phyloP scores from a whole-genome alignment of 805 yeast genomes.

The Dipodascopsis uninucleata region DNA sequence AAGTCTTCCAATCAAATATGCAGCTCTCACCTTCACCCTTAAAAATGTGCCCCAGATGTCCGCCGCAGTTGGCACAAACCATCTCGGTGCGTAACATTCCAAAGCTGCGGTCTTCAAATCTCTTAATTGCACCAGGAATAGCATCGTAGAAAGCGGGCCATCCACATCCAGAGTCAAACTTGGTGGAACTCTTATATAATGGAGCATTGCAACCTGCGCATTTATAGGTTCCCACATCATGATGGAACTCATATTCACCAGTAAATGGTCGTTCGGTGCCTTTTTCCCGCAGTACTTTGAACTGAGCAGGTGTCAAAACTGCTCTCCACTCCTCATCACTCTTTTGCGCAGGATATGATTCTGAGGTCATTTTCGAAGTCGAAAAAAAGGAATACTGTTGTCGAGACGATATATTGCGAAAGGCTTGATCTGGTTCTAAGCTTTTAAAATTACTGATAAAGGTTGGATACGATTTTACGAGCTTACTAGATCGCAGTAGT shows the following conservation, averaged over 20 bases:
- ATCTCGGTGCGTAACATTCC: constrained; percentile 90
- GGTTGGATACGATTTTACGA: too few species aligned
- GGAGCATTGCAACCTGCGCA: constrained; percentile 88
- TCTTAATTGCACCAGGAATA: constrained; percentile 68
- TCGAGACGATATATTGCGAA: too few species aligned
- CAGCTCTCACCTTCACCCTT: constrained; percentile 63
- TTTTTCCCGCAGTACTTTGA: constrained; percentile 67
- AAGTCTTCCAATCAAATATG: neutral
- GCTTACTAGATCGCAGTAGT: too few species aligned
- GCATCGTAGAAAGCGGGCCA: constrained; percentile 98
- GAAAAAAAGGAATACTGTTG: too few species aligned
- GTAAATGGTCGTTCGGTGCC: constrained; percentile 67
- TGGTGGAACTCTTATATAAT: constrained; percentile 70
- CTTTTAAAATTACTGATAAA: too few species aligned
- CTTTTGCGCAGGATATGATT: constrained; percentile 15
- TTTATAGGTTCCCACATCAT: constrained; percentile 58
- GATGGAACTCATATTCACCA: constrained; percentile 52
- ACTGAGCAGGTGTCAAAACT: constrained; percentile 68
- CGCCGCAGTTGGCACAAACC: constrained; percentile 82
- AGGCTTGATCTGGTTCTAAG: too few species aligned
- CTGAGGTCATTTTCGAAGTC: too few species aligned
- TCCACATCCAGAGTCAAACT: constrained; percentile 90
- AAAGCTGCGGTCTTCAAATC: constrained; percentile 54
- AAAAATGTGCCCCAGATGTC: constrained; percentile 94
- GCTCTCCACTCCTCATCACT: constrained; percentile 72